Conservation (phyloP, 768 basidiomycete species). For the Boletales sp. region DNA sequence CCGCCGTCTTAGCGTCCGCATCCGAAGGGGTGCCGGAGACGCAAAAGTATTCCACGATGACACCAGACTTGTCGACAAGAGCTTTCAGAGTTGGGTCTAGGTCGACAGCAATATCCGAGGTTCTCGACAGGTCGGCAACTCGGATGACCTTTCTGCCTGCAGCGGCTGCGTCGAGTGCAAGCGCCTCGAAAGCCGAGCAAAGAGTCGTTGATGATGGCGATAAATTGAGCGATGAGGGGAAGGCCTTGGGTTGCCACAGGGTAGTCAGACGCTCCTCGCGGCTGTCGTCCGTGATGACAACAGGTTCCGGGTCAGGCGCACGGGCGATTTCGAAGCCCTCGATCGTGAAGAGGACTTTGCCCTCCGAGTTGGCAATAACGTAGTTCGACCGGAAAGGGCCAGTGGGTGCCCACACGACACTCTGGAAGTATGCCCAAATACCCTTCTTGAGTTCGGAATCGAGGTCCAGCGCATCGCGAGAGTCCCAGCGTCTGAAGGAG, state of each 20-base stretch:
- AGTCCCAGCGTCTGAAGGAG: constrained; percentile 29
- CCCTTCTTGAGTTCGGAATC: constrained; percentile 27
- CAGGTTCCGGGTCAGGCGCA: constrained; percentile 27
- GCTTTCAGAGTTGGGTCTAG: constrained; percentile 15
- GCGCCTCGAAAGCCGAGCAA: constrained; percentile 14
- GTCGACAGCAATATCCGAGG: constrained; percentile 12
- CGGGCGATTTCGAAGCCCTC: constrained; percentile 32
- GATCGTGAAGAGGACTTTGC: constrained; percentile 30
- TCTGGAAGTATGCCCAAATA: constrained; percentile 29
- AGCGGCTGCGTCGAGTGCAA: constrained; percentile 13
- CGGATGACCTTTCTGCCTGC: constrained; percentile 23
- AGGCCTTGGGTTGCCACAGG: constrained; percentile 29
- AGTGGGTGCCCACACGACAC: constrained; percentile 19
- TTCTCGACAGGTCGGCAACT: constrained; percentile 22
- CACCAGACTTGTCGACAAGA: constrained; percentile 12
- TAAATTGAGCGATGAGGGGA: constrained; percentile 18
- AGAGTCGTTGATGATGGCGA: constrained; percentile 4
- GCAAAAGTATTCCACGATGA: constrained; percentile 18
- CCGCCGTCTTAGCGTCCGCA: constrained; percentile 22
- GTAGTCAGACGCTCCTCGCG: constrained; percentile 30
- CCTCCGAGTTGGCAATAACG: constrained; percentile 26
- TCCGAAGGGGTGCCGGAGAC: constrained; percentile 15
- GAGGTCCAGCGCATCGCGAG: constrained; percentile 18
- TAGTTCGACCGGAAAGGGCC: constrained; percentile 26
- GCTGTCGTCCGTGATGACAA: constrained; percentile 22